These are phyloP conservation scores for Talaromyces stipitatus DNA, from an alignment of 495 filamentous ascomycete species.

Conservation along the genomic window DNA sequence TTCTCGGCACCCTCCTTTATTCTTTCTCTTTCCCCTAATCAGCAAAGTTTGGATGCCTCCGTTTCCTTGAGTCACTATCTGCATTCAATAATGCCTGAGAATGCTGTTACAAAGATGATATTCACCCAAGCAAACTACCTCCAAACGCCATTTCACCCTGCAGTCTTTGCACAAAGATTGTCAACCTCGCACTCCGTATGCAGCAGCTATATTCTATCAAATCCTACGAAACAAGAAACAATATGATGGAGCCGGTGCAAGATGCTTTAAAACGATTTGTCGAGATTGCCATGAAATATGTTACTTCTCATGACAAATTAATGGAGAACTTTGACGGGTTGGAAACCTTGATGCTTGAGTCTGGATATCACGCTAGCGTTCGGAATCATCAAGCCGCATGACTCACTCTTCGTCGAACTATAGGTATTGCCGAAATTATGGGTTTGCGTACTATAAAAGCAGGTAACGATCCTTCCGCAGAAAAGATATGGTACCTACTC, in stretches of 20 bases:
- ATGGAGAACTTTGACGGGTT: conserved; percentile 41
- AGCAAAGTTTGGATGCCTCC: not conserved
- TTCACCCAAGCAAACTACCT: not conserved
- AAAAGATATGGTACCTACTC: conserved; percentile 35
- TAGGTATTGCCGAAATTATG: conserved; percentile 34
- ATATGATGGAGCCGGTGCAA: conserved; percentile 20
- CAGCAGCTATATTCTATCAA: conserved; percentile 31
- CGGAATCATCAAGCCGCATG: conserved; percentile 38
- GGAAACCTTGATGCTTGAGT: conserved; percentile 37
- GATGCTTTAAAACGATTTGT: conserved; percentile 25
- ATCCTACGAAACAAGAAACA: conserved; percentile 14
- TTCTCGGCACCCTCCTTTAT: not conserved
- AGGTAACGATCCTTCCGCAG: conserved; percentile 7
- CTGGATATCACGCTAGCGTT: conserved; percentile 32
- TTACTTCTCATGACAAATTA: conserved; percentile 43
- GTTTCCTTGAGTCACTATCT: not conserved
- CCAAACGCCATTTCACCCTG: conserved; percentile 22
- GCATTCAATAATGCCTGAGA: not conserved
- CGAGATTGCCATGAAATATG: conserved; percentile 25
- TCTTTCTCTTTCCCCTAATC: not conserved
- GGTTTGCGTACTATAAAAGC: conserved; percentile 12
- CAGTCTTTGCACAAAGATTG: conserved; percentile 34
- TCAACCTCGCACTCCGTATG: conserved; percentile 38
- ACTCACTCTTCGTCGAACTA: conserved; percentile 30
- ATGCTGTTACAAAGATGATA: not conserved